A percentile compares a stretch with the other conserved stretches of the same genome.
Evolutionary conservation across 225 moss, liverwort and hornwort species (phyloP).

Genomic region (Pseudoscleropodium purum): DNA sequence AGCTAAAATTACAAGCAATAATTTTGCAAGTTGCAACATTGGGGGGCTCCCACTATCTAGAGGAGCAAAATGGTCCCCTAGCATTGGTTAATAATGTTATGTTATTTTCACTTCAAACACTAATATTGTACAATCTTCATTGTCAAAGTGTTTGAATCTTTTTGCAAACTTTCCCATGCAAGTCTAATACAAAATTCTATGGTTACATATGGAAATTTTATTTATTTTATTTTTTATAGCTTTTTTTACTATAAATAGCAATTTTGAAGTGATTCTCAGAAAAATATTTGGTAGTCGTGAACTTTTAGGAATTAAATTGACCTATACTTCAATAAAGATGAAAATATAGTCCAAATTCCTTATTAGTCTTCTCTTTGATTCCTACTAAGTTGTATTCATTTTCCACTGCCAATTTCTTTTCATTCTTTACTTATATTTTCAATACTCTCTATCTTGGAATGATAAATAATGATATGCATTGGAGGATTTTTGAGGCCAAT

Average conservation of each 20-base stretch:
- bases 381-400: not conserved
- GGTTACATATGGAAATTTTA: not conserved
- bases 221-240: not conserved
- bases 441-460: not conserved
- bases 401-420: not conserved
- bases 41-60: too few relatives aligned
- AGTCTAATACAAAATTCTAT: not conserved
- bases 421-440: not conserved
- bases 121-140: not conserved
- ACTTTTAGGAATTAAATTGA: not conserved
- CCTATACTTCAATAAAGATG: not conserved
- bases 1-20: too few relatives aligned
- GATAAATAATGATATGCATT: too few relatives aligned
- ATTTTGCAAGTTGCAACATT: too few relatives aligned
- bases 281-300: not conserved
- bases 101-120: not conserved
- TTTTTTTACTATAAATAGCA: accelerated
- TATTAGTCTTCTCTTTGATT: not conserved
- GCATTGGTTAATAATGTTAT: too few relatives aligned
- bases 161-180: not conserved
- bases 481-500: too few relatives aligned
- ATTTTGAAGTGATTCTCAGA: not conserved
- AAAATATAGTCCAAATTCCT: not conserved
- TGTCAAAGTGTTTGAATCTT: accelerated
- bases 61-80: too few relatives aligned